phyloP scores from a whole-genome alignment of 2,329 filamentous ascomycete genomes.

The Emericellopsis atlantica region DNA sequence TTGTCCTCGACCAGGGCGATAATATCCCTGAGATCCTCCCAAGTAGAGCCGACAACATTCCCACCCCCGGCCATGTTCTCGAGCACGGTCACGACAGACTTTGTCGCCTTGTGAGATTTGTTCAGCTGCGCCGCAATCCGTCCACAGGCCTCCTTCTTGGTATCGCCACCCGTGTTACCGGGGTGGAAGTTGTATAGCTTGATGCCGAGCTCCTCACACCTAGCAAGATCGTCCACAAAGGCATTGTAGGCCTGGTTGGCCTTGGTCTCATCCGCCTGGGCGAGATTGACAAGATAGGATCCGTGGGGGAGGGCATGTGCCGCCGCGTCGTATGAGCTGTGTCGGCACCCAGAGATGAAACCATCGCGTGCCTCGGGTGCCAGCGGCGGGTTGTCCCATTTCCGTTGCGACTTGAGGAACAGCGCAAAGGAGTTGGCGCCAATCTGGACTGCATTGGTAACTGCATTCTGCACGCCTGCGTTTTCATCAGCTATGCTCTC shows the following conservation, averaged over 20 bases:
- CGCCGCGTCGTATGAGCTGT: constrained; percentile 58
- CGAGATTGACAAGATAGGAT: constrained; percentile 92
- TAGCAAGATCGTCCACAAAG: constrained; percentile 77
- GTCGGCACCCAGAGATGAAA: constrained; percentile 57
- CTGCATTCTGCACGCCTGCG: constrained; percentile 75
- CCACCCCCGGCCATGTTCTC: constrained; percentile 94
- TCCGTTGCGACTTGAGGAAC: constrained; percentile 92
- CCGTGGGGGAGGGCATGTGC: constrained; percentile 81
- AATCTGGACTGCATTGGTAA: constrained; percentile 66
- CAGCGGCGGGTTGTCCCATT: constrained; percentile 79
- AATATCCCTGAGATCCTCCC: constrained; percentile 77
- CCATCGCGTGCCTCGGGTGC: constrained; percentile 51
- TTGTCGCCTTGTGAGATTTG: constrained; percentile 63
- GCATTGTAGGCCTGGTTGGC: constrained; percentile 73
- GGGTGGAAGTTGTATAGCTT: constrained; percentile 97
- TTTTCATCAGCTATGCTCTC: background rate
- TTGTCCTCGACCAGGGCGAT: constrained; percentile 74
- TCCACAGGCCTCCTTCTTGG: constrained; percentile 55
- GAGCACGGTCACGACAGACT: constrained; percentile 66
- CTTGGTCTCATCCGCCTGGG: constrained; percentile 68
- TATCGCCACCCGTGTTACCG: constrained; percentile 61
- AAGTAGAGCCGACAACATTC: constrained; percentile 74
- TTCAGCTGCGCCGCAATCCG: constrained; percentile 79
- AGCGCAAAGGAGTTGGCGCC: constrained; percentile 89
- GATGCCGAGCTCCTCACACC: constrained; percentile 80